Evolutionary conservation across 306 rosid species (phyloP).

Genomic region (Gastrolobium bilobum): DNA sequence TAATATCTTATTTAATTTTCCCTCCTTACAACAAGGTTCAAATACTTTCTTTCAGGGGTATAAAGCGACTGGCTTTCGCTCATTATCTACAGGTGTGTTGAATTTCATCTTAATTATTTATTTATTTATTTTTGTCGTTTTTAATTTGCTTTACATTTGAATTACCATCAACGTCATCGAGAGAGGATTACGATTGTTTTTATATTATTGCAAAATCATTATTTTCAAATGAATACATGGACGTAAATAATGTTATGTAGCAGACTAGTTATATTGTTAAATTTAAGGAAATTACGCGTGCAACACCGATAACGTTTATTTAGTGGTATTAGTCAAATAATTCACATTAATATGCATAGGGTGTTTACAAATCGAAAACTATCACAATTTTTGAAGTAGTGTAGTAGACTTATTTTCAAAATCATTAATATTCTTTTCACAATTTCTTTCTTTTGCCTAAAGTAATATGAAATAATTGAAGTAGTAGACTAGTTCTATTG

Average conservation of each 20-base stretch:
- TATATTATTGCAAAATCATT: not conserved
- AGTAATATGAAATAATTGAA: not conserved
- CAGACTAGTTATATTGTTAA: not conserved
- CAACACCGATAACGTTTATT: no score
- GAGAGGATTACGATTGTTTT: not conserved
- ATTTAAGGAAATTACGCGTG: not conserved
- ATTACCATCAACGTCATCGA: not conserved
- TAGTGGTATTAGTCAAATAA: no score
- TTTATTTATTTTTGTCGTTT: not conserved
- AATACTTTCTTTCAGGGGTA: conserved; percentile 32
- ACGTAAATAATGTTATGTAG: not conserved
- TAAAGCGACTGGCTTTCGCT: not conserved
- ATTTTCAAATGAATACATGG: not conserved
- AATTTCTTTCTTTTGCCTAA: no score
- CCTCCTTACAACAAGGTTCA: not conserved
- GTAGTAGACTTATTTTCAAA: not conserved
- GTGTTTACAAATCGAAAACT: no score
- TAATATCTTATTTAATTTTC: not conserved
- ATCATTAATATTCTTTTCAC: no score
- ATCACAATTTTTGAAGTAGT: no score
- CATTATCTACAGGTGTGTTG: conserved; percentile 27
- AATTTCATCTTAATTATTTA: not conserved
- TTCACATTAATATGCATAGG: no score
- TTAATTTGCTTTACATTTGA: not conserved
- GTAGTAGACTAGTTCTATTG: not conserved